Percentiles rank a stretch among this genome's conserved stretches.
phyloP scores from a whole-genome alignment of 148 eudicot species.

The Rhododendron ferrugineum region DNA sequence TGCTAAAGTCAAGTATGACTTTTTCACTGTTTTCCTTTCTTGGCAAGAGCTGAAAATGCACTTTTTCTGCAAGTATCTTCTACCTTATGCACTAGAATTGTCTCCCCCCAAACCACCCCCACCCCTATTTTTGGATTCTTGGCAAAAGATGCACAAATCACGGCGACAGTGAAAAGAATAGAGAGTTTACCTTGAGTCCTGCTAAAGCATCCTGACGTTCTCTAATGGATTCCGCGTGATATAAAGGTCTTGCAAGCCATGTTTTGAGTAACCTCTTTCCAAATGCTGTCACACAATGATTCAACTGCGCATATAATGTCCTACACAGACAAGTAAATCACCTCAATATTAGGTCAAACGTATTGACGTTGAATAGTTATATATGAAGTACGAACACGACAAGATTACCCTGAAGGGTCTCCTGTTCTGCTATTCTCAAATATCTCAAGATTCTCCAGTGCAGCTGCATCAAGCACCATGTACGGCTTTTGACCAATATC shows the following conservation, averaged over 20 bases:
- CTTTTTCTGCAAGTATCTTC: not conserved
- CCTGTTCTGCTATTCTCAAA: slow-evolving; percentile 88
- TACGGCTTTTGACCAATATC: slow-evolving; percentile 58
- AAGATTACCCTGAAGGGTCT: slow-evolving; percentile 70
- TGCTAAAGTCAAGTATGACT: not conserved
- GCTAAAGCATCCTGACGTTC: slow-evolving; percentile 95
- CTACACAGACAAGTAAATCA: slow-evolving; percentile 27
- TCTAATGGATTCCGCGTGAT: slow-evolving; percentile 50
- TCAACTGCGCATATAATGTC: slow-evolving; percentile 77
- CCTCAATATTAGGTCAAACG: not conserved
- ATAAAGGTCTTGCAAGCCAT: slow-evolving; percentile 96
- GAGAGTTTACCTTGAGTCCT: slow-evolving; percentile 53
- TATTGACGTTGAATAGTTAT: not conserved
- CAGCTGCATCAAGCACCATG: slow-evolving; percentile 92
- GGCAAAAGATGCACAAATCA: not conserved
- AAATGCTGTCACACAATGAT: slow-evolving; percentile 83
- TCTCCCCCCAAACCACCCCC: not conserved
- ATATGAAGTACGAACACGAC: slow-evolving; percentile 11
- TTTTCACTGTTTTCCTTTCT: not conserved
- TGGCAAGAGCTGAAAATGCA: not conserved
- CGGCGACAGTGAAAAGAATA: not conserved
- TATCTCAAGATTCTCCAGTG: slow-evolving; percentile 89
- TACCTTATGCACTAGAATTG: not conserved
- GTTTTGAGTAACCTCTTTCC: slow-evolving; percentile 88
- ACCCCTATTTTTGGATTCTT: not conserved